Evolutionary conservation across 1,139 yeast genomes (phyloP).

Genomic region (Protomyces gravidus): DNA sequence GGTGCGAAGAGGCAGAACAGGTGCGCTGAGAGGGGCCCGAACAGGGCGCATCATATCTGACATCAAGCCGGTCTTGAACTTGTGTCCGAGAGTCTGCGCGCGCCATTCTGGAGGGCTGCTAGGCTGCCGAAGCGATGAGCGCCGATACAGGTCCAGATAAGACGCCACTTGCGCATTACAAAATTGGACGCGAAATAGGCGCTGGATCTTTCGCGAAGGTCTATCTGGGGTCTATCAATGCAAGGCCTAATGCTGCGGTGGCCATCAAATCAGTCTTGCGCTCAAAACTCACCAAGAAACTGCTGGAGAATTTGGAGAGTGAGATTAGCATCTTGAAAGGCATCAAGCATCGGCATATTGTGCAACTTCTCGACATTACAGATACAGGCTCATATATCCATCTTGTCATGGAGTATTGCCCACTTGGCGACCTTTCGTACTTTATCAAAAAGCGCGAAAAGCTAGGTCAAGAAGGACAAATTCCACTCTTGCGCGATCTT

Average conservation of each 20-base stretch:
- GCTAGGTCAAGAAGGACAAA: constrained; percentile 50
- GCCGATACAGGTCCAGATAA: constrained; percentile 4
- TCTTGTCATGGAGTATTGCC: constrained; percentile 94
- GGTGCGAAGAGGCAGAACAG: no score
- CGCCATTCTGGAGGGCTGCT: no score
- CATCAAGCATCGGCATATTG: constrained; percentile 89
- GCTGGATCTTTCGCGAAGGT: constrained; percentile 94
- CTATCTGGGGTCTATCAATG: constrained; percentile 56
- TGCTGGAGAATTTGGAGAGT: constrained; percentile 82
- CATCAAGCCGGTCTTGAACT: no score
- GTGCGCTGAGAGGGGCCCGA: no score
- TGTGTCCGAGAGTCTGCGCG: no score
- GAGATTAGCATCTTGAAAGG: constrained; percentile 83
- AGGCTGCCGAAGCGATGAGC: no score
- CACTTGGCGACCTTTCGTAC: constrained; percentile 86
- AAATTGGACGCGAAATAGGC: constrained; percentile 74
- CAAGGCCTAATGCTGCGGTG: constrained; percentile 54
- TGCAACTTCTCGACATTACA: constrained; percentile 67
- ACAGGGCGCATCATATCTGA: no score
- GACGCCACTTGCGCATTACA: constrained; percentile 46
- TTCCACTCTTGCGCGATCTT: constrained; percentile 73
- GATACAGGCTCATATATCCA: constrained; percentile 58
- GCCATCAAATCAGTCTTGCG: constrained; percentile 87
- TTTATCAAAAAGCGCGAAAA: constrained; percentile 75
- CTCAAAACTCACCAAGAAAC: constrained; percentile 76